Evolutionary conservation across 306 rosid genomes (phyloP).

Genomic region (Vigna reflexopilosa): DNA sequence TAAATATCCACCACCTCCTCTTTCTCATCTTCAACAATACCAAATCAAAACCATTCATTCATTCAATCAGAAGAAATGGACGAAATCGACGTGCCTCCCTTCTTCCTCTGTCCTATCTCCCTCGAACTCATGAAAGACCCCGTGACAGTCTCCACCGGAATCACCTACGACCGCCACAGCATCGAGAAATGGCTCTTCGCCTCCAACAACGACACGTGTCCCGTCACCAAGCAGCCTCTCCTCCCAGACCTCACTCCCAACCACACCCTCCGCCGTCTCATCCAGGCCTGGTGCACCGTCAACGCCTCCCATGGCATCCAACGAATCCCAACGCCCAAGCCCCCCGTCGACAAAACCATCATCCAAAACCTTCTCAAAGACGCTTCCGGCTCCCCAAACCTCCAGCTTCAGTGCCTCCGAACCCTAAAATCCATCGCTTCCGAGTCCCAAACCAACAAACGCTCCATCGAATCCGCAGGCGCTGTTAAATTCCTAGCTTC

Average conservation of each 20-base stretch:
- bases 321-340: constrained; percentile 84
- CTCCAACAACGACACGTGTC: constrained; percentile 61
- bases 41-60: not conserved
- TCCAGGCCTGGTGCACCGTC: constrained; percentile 87
- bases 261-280: constrained; percentile 84
- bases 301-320: constrained; percentile 77
- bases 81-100: constrained; percentile 76
- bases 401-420: constrained; percentile 47
- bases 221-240: constrained; percentile 69
- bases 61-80: constrained; percentile 43
- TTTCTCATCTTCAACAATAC: not conserved
- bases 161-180: constrained; percentile 80
- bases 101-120: constrained; percentile 81
- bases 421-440: constrained; percentile 66
- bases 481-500: constrained; percentile 68
- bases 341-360: constrained; percentile 58
- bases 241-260: constrained; percentile 72
- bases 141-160: constrained; percentile 73
- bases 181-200: constrained; percentile 87
- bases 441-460: constrained; percentile 63
- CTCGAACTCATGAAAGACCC: constrained; percentile 91
- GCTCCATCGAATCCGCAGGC: constrained; percentile 67
- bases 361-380: constrained; percentile 58
- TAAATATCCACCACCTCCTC: constrained; percentile 34
- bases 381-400: constrained; percentile 53